Evolutionary conservation across 192 early-diverging fungal species (phyloP), one percentile per base, ranked within the genome.

Genomic region (Cetraspora pellucida): DNA sequence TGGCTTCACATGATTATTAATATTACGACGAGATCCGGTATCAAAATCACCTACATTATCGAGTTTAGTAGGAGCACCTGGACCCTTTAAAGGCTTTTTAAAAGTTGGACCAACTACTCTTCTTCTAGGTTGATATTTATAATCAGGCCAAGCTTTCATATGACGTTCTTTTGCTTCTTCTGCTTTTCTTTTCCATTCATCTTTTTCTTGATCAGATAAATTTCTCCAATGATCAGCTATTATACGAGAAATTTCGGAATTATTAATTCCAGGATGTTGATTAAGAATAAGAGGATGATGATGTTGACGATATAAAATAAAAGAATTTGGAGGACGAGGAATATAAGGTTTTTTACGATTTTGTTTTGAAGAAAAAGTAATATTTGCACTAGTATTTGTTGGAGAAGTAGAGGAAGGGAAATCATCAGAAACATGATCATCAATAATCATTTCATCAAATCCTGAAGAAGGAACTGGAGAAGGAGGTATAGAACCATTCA

Each of bases 81-180:
- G 66, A 46, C 66, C 66, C 46, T 68, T 68, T 47, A 60, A 60
- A 2, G 71, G 72, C n/a, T 65, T 28, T 23, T 60, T 65, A 28
- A 74, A 77, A 23, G 78, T 78, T 16, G 72, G 82, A 45, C 50
- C 52, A 21, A 52, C 72, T 2, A 55, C 74, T 44, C 74, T 50
- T 55, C 74, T 64, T 72, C 69, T 57, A 43, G 74, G 74, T 50
- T 76, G 74, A 76, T 76, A 76, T 55, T 76, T 76, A 52, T 76
- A 76, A 50, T 76, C 74, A 31, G 74, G 74, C 43, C 54, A 76
- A 50, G 63, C 74, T 31, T 66, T 76, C 74, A 76, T 76, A 37
- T 76, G 74, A 66, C 44, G 44, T 66, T 76, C 60, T 27, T 76
- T 76, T 4, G 74, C 74, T 54, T 76, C 74, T n/a, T 76, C 74